Conservation (phyloP, 495 filamentous ascomycete species). For the Lasiosphaeria hispida region DNA sequence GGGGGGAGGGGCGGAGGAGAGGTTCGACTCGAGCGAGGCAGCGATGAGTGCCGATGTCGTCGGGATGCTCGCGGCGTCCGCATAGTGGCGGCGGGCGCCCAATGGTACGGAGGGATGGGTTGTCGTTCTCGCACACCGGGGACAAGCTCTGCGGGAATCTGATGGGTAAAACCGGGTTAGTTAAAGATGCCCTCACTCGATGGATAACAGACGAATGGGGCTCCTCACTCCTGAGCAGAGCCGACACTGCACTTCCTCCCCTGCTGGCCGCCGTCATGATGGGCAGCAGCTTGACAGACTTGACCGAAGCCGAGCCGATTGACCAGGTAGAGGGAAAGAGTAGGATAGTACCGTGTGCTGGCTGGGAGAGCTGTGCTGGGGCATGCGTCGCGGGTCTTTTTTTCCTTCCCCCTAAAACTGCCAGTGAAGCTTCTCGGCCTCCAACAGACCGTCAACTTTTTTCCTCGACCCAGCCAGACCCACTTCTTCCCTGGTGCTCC, state of each 20-base stretch:
- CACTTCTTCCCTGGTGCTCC: too few species aligned
- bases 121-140: conserved; percentile 20
- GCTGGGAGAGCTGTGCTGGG: too few species aligned
- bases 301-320: neutral
- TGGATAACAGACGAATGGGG: neutral
- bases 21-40: neutral
- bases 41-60: conserved; percentile 2
- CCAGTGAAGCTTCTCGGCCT: too few species aligned
- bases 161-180: neutral
- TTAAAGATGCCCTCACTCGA: neutral
- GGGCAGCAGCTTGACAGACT: conserved; percentile 3
- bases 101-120: conserved; percentile 1
- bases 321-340: too few species aligned
- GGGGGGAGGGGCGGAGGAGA: neutral
- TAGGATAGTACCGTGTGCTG: too few species aligned
- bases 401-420: too few species aligned
- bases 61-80: conserved; percentile 1
- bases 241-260: conserved; percentile 40
- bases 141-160: conserved; percentile 20
- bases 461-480: too few species aligned
- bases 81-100: conserved; percentile 11
- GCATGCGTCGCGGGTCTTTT: too few species aligned
- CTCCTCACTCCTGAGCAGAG: conserved; percentile 42
- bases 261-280: conserved; percentile 53
- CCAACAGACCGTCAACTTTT: too few species aligned